Conservation (phyloP, 768 basidiomycete species). For the Leccinellum rugosiceps region DNA sequence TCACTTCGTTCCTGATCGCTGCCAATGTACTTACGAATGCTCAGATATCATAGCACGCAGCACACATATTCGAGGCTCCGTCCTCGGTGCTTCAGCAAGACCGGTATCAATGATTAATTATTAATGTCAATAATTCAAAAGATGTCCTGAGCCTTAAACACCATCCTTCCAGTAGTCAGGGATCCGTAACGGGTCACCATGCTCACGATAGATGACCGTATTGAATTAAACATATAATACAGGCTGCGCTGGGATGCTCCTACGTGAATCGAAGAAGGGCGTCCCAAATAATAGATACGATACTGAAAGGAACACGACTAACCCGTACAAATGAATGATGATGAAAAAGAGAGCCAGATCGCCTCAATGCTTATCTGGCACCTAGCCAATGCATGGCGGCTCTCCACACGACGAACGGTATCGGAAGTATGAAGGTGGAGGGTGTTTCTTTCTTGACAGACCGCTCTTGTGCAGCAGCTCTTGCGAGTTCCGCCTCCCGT, state of each 20-base stretch:
- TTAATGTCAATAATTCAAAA: too few species aligned
- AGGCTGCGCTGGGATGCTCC: not conserved
- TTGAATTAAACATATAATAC: slow-evolving; percentile 1
- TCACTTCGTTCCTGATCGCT: not conserved
- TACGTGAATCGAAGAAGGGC: not conserved
- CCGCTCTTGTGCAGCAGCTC: slow-evolving; percentile 24
- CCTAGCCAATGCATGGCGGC: slow-evolving; percentile 34
- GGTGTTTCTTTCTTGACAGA: slow-evolving; percentile 28
- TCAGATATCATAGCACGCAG: not conserved
- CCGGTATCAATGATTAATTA: not conserved
- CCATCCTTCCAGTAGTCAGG: not conserved
- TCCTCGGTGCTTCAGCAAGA: not conserved
- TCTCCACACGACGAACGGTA: slow-evolving; percentile 34
- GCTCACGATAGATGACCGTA: not conserved
- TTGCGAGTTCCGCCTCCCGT: slow-evolving; percentile 25
- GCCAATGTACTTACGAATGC: not conserved
- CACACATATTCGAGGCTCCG: not conserved
- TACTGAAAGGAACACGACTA: not conserved
- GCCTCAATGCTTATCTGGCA: slow-evolving; percentile 16
- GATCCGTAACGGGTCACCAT: not conserved
- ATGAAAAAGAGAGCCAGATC: not conserved
- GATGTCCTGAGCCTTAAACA: not conserved
- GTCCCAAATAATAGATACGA: slow-evolving; percentile 18
- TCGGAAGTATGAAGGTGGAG: slow-evolving; percentile 28
- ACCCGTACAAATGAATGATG: not conserved